Evolutionary conservation across 495 filamentous ascomycete genomes (phyloP).

Genomic region (Cercophora sp.): DNA sequence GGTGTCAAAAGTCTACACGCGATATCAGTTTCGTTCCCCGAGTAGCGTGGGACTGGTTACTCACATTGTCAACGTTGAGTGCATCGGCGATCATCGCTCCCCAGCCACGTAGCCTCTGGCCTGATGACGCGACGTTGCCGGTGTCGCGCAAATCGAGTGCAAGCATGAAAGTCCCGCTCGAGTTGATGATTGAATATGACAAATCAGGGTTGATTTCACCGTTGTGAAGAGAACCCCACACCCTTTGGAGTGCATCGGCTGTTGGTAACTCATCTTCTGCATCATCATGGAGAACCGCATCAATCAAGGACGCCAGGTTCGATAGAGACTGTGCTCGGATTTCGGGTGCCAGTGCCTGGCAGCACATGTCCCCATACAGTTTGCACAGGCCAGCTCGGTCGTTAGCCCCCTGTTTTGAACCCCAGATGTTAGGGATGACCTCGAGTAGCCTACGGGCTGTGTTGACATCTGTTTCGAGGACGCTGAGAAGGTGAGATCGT

Average conservation of each 20-base stretch:
- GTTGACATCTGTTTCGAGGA: slow-evolving; percentile 22
- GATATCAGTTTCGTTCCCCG: slow-evolving; percentile 1
- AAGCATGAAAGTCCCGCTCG: slow-evolving; percentile 42
- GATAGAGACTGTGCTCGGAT: slow-evolving; percentile 32
- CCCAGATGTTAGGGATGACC: slow-evolving; percentile 26
- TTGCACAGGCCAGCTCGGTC: slow-evolving; percentile 17
- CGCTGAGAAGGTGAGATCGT: slow-evolving; percentile 12
- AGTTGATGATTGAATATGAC: slow-evolving; percentile 39
- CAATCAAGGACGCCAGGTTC: slow-evolving; percentile 35
- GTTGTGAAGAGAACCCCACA: slow-evolving; percentile 31
- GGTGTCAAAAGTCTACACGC: slow-evolving; percentile 60
- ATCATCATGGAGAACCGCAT: slow-evolving; percentile 15
- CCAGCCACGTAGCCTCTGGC: slow-evolving; percentile 33
- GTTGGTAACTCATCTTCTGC: slow-evolving; percentile 18
- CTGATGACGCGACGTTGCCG: slow-evolving; percentile 3
- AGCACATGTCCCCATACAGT: slow-evolving; percentile 25
- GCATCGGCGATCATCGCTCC: slow-evolving; percentile 41
- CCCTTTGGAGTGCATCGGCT: slow-evolving; percentile 15
- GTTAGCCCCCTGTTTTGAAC: neutral
- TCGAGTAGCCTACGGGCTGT: slow-evolving; percentile 30
- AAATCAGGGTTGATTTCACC: slow-evolving; percentile 40
- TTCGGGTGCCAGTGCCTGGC: slow-evolving; percentile 26
- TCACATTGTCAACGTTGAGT: slow-evolving; percentile 42
- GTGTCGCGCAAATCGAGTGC: slow-evolving; percentile 4
- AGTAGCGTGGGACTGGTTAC: slow-evolving; percentile 7